phyloP scores from a whole-genome alignment of 2,329 filamentous ascomycete species.

The Cercospora berteroae region DNA sequence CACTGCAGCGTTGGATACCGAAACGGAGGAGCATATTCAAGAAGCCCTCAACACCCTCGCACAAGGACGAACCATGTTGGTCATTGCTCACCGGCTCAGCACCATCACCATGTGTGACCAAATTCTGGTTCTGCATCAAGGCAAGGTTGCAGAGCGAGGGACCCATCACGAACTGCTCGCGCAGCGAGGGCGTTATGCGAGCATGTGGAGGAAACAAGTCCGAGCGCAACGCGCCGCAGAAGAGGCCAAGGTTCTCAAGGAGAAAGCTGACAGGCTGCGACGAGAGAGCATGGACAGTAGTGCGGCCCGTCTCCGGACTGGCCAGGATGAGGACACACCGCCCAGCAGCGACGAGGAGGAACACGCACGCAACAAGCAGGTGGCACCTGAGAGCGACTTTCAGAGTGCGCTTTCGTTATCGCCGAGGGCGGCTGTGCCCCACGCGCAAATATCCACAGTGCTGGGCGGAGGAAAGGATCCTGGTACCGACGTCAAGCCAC shows the following conservation, averaged over 20 bases:
- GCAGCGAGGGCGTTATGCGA: constrained; percentile 47
- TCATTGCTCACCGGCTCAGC: constrained; percentile 75
- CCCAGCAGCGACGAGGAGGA: constrained; percentile 41
- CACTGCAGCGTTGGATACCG: constrained; percentile 84
- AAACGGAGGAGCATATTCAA: constrained; percentile 92
- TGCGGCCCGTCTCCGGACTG: constrained; percentile 31
- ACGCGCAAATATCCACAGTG: constrained; percentile 29
- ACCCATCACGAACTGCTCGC: constrained; percentile 53
- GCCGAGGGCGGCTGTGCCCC: constrained; percentile 28
- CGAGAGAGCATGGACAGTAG: constrained; percentile 49
- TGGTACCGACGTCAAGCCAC: constrained; percentile 28
- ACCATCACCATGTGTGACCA: constrained; percentile 57
- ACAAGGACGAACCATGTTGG: constrained; percentile 83
- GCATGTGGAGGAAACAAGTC: constrained; percentile 55
- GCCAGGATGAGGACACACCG: constrained; percentile 24
- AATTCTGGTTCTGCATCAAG: constrained; percentile 56
- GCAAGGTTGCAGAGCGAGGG: constrained; percentile 52
- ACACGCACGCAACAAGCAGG: constrained; percentile 18
- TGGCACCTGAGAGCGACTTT: constrained; percentile 23
- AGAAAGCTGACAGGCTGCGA: constrained; percentile 50
- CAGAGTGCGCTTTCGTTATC: constrained; percentile 30
- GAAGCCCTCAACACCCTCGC: constrained; percentile 78
- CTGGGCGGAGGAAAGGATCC: constrained; percentile 22
- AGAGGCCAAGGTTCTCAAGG: constrained; percentile 50
- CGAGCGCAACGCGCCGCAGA: constrained; percentile 51